phyloP scores from a whole-genome alignment of 164 flowering plant genomes.

The Vitis cinerea region DNA sequence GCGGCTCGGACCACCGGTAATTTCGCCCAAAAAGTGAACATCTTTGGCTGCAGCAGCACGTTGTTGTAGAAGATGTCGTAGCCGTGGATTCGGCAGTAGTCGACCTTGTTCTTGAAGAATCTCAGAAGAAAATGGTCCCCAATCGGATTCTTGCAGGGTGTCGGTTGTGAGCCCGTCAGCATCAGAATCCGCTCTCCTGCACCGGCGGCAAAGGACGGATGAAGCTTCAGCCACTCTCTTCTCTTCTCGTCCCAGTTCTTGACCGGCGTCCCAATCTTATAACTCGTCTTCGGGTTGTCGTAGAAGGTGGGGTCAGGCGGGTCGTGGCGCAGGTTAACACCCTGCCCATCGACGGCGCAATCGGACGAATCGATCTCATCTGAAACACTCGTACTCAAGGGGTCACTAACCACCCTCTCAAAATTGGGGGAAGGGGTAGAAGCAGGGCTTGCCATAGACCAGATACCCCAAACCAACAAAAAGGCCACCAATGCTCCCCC shows the following conservation, averaged over 20 bases:
- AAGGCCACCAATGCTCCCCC: slow-evolving; percentile 54
- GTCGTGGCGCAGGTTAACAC: slow-evolving; percentile 23
- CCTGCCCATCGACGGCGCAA: slow-evolving; percentile 6
- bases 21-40: slow-evolving; percentile 86
- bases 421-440: slow-evolving; percentile 19
- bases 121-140: slow-evolving; percentile 61
- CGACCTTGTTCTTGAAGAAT: slow-evolving; percentile 71
- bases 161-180: slow-evolving; percentile 62
- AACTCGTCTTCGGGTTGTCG: slow-evolving; percentile 51
- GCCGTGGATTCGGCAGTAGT: slow-evolving; percentile 66
- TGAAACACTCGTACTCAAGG: too few species aligned
- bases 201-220: slow-evolving; percentile 49
- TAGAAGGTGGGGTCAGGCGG: slow-evolving; percentile 41
- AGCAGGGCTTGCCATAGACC: slow-evolving; percentile 27
- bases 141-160: slow-evolving; percentile 50
- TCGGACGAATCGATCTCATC: not conserved
- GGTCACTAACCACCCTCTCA: not conserved
- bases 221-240: slow-evolving; percentile 39
- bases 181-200: slow-evolving; percentile 33
- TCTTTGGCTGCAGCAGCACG: slow-evolving; percentile 59
- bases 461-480: slow-evolving; percentile 53
- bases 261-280: slow-evolving; percentile 36
- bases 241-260: slow-evolving; percentile 64
- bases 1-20: slow-evolving; percentile 72
- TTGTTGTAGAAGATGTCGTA: slow-evolving; percentile 63